Conservation (phyloP, 768 basidiomycete genomes). For the Tremella yokohamensis region DNA sequence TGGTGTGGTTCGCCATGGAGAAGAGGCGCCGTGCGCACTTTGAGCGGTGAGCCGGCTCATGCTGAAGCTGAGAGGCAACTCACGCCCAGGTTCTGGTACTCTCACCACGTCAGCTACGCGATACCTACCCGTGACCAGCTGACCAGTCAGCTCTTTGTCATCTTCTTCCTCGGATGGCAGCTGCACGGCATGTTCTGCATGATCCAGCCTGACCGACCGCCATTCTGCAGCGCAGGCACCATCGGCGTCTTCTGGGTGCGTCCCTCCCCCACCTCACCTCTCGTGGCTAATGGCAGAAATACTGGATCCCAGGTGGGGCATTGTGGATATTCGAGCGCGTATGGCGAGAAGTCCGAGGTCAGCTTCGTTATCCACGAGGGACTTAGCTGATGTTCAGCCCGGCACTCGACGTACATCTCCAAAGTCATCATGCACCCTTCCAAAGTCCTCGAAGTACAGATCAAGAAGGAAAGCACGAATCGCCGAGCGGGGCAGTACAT, state of each 20-base stretch:
- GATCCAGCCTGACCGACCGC: conserved; percentile 72
- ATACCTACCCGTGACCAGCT: neutral
- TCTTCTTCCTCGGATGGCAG: conserved; percentile 93
- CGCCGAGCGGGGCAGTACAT: conserved; percentile 87
- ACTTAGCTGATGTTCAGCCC: conserved; percentile 54
- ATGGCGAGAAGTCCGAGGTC: conserved; percentile 74
- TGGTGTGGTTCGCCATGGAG: conserved; percentile 82
- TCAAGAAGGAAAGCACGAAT: conserved; percentile 89
- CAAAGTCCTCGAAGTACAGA: conserved; percentile 89
- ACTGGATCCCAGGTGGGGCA: conserved; percentile 51
- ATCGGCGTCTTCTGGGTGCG: conserved; percentile 95
- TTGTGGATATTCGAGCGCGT: conserved; percentile 86
- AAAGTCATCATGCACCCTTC: conserved; percentile 87
- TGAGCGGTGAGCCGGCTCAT: conserved; percentile 61
- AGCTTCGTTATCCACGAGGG: no score
- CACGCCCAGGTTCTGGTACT: conserved; percentile 36
- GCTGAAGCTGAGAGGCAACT: neutral
- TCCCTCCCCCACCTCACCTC: conserved; percentile 14
- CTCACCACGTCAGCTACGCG: conserved; percentile 36
- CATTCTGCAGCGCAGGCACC: conserved; percentile 76
- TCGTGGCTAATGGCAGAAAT: conserved; percentile 39
- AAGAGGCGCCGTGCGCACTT: conserved; percentile 73
- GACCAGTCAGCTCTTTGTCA: conserved; percentile 77
- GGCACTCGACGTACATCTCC: conserved; percentile 86
- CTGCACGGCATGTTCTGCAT: conserved; percentile 81